Conservation (phyloP, 164 flowering plant species). For the Piper betle region DNA sequence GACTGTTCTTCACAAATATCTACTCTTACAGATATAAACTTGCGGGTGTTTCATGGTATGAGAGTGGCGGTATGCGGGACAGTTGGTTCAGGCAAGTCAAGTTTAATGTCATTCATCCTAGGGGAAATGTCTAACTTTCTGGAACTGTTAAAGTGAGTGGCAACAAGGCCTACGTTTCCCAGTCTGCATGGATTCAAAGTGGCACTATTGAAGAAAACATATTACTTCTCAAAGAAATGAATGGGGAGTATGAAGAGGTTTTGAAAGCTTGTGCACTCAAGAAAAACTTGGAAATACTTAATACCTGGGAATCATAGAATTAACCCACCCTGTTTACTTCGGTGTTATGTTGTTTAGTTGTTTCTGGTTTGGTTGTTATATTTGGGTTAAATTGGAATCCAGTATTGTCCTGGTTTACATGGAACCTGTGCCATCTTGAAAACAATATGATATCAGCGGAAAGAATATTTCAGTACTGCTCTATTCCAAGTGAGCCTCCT, state of each 20-base stretch:
- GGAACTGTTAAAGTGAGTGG: constrained; percentile 40
- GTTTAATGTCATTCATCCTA: constrained; percentile 39
- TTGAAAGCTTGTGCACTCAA: constrained; percentile 74
- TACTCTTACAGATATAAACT: constrained; percentile 27
- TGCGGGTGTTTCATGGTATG: constrained; percentile 30
- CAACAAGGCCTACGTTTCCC: constrained; percentile 73
- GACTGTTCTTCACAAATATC: constrained; percentile 17
- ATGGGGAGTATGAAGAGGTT: constrained; percentile 47
- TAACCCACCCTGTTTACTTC: background rate
- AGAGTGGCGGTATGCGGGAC: constrained; percentile 54
- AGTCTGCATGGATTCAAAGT: constrained; percentile 89
- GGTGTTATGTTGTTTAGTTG: constrained; percentile 11
- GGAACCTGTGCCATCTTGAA: constrained; percentile 31
- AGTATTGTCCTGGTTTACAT: constrained; percentile 19
- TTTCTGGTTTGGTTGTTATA: constrained; percentile 40
- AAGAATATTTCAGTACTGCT: constrained; percentile 19
- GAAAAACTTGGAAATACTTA: constrained; percentile 50
- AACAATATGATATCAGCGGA: constrained; percentile 39
- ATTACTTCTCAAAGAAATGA: constrained; percentile 73
- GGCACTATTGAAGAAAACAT: constrained; percentile 78
- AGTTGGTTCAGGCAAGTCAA: constrained; percentile 60
- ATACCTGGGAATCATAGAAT: background rate
- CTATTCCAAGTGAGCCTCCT: constrained; percentile 21
- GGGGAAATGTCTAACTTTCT: constrained; percentile 40
- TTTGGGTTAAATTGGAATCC: constrained; percentile 36